phyloP scores from a whole-genome alignment of 805 yeast genomes.

The Candida silvicultrix region DNA sequence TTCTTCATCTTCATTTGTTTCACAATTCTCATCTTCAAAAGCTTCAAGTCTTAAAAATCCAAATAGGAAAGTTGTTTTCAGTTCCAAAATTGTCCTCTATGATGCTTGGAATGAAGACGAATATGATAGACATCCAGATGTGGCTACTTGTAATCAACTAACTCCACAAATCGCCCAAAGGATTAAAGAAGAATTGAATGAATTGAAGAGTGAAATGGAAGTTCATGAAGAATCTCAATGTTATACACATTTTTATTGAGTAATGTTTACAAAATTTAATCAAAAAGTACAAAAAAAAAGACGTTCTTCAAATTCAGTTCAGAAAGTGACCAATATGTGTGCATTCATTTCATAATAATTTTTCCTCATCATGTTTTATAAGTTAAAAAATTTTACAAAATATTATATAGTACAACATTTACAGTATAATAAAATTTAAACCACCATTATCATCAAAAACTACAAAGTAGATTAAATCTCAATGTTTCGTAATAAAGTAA shows the following conservation, averaged over 20 bases:
- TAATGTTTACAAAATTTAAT: no score
- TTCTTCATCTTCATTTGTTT: constrained; percentile 31
- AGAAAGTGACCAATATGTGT: neutral
- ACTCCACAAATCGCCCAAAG: constrained; percentile 83
- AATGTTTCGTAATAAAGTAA: no score
- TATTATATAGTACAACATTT: no score
- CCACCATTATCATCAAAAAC: no score
- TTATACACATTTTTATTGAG: constrained; percentile 77
- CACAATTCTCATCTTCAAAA: constrained; percentile 22
- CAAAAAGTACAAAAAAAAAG: neutral
- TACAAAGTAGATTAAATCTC: no score
- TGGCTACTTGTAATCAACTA: constrained; percentile 86
- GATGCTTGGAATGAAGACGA: constrained; percentile 80
- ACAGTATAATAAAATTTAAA: no score
- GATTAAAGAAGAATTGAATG: constrained; percentile 81
- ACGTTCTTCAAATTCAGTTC: neutral
- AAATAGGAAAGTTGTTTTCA: constrained; percentile 46
- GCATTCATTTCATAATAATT: neutral
- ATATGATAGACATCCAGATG: constrained; percentile 89
- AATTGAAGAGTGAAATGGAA: constrained; percentile 72
- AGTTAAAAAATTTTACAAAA: neutral
- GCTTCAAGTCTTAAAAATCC: neutral
- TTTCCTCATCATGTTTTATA: neutral
- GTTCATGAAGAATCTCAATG: constrained; percentile 74
- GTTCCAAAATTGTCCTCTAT: constrained; percentile 75